Conservation (phyloP, 306 rosid species). For the Sophora flavescens region DNA sequence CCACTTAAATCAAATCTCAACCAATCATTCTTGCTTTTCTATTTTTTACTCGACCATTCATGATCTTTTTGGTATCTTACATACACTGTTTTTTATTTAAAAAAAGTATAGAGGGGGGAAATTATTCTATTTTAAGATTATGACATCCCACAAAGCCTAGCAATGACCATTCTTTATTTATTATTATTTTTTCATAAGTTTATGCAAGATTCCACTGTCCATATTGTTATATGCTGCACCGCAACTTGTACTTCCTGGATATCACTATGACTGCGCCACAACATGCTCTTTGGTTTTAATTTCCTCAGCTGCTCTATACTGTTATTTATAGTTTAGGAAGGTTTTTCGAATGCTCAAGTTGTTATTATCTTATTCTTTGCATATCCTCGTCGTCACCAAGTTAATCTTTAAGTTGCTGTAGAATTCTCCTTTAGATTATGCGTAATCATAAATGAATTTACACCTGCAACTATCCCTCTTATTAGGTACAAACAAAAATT, state of each 20-base stretch:
- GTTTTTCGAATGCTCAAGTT: too few relatives aligned
- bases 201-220: conserved; percentile 1
- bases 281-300: neutral
- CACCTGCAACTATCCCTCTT: conserved; percentile 15
- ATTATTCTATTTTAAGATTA: neutral
- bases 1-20: conserved; percentile 10
- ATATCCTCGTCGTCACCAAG: neutral
- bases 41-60: too few relatives aligned
- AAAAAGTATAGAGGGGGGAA: neutral
- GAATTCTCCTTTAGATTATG: neutral
- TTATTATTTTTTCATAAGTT: neutral
- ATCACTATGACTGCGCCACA: neutral
- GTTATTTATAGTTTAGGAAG: neutral
- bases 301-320: neutral
- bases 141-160: neutral
- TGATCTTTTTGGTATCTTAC: neutral
- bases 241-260: neutral
- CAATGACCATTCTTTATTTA: conserved; percentile 4
- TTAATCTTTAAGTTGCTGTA: neutral
- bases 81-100: neutral
- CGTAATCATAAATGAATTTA: conserved; percentile 12
- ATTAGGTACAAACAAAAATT: conserved; percentile 17
- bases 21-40: conserved; percentile 32
- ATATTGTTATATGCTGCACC: conserved; percentile 14
- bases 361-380: too few relatives aligned